Base-by-base conservation (phyloP, 306 rosid genomes). In the Vicia faba region DNA sequence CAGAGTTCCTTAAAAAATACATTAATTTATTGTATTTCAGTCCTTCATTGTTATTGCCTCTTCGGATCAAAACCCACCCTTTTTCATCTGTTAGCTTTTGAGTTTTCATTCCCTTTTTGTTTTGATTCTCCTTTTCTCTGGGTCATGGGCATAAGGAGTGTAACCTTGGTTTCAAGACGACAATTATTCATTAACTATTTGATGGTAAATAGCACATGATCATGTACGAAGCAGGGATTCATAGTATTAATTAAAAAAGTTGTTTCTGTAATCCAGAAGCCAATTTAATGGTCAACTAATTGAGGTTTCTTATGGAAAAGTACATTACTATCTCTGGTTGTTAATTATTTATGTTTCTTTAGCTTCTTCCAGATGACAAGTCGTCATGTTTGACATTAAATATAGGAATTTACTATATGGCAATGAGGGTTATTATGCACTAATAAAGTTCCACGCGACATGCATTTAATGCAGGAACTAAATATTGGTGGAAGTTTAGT, bases 401-500 rank as follows among this genome's bases (percentile, higher is more conserved):
- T 50, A 29, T 51, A 33, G 40, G 66, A 61, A 35, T 61, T 61
- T 72, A 43, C 13, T 35, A 13, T 54, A 11, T 62, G 63, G 38
- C 51, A 62, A 38, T 38, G 23, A 39, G 18, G 61, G 60, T 41
- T 55, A 29, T 68, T 33, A 50, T 72, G 78, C 54, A 58, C 69
- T 65, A 44, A 69, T 50, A 19, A 61, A 46, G 8, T 56, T 38
- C 18, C 19, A 1, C 28, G 16, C 38, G 20, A 31, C 46, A 60
- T 73, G 29, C 67, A 44, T 70, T 59, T 70, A 23, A 43, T 76
- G 77, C 86, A 92, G 97, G 96, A 92, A 40, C 80, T 92, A 60
- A 89, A 87, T 73, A 87, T 92, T 78, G 97, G 97, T 55, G 92
- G 95, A 60, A 88, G 92, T 84, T 70, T 92, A 83, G 96, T 92